Conservation (phyloP, 1,139 yeast genomes). For the Debaryomyces coudertii region DNA sequence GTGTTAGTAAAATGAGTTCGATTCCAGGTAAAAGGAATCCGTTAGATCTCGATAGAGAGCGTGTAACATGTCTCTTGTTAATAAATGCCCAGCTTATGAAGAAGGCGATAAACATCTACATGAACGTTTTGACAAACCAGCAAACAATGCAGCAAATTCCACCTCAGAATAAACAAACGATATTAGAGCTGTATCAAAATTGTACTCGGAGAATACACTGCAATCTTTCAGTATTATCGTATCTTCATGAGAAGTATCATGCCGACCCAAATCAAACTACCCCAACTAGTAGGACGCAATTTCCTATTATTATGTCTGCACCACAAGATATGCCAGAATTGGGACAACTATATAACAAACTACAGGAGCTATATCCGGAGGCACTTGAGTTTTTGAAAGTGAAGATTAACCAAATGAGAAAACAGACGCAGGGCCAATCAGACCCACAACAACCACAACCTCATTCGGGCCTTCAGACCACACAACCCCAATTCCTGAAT, state of each 20-base stretch:
- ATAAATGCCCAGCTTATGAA: conserved; percentile 57
- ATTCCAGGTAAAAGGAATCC: conserved; percentile 8
- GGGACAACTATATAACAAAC: conserved; percentile 45
- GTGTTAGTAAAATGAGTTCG: conserved; percentile 8
- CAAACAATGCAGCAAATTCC: conserved; percentile 40
- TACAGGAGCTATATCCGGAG: conserved; percentile 59
- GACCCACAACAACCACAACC: conserved; percentile 17
- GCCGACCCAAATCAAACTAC: conserved; percentile 30
- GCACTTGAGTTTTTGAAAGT: conserved; percentile 53
- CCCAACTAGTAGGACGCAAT: conserved; percentile 39
- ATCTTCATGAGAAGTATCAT: conserved; percentile 55
- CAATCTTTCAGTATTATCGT: conserved; percentile 55
- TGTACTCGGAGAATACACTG: conserved; percentile 57
- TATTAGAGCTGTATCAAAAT: conserved; percentile 52
- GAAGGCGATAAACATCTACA: conserved; percentile 46
- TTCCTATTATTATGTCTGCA: conserved; percentile 56
- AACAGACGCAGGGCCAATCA: conserved; percentile 18
- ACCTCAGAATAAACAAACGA: conserved; percentile 39
- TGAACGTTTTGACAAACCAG: conserved; percentile 38
- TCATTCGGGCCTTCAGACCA: conserved; percentile 8
- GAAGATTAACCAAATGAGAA: conserved; percentile 49
- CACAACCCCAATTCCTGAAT: conserved; percentile 3
- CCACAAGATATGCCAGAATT: conserved; percentile 62
- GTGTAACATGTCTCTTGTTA: conserved; percentile 54
- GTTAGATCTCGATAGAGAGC: conserved; percentile 37